phyloP scores from a whole-genome alignment of 192 early-diverging fungal genomes.

The Kickxella alabastrina region DNA sequence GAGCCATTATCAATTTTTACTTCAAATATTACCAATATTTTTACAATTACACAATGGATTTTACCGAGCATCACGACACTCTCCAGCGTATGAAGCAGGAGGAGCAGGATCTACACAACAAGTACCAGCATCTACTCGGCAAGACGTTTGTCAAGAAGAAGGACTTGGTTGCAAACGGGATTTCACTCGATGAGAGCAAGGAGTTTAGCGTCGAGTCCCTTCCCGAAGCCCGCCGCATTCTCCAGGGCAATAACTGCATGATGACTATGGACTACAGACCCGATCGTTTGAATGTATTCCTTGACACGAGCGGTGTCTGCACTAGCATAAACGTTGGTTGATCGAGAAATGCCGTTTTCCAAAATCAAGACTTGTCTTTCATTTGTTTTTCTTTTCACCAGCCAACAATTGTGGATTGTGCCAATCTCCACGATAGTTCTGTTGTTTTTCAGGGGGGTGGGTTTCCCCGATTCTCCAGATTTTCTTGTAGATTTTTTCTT shows the following conservation, averaged over 20 bases:
- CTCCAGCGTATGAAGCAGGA: too few relatives aligned
- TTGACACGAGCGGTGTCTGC: constrained; percentile 18
- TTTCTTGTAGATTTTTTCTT: too few relatives aligned
- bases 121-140: constrained; percentile 8
- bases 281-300: constrained; percentile 17
- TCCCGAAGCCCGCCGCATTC: constrained; percentile 13
- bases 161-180: constrained; percentile 10
- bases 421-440: too few relatives aligned
- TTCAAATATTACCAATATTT: too few relatives aligned
- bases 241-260: constrained; percentile 2
- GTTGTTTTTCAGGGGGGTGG: too few relatives aligned
- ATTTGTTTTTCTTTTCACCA: too few relatives aligned
- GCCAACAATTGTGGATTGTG: too few relatives aligned
- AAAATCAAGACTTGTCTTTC: too few relatives aligned
- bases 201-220: constrained; percentile 8
- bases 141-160: constrained; percentile 10
- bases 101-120: constrained; percentile 2
- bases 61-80: background rate
- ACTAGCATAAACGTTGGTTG: constrained; percentile 8
- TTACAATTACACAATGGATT: background rate
- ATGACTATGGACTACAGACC: constrained; percentile 27
- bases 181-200: too few relatives aligned
- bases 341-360: too few relatives aligned
- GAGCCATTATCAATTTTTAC: background rate
- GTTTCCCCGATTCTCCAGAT: too few relatives aligned